Conservation (phyloP, 1,139 yeast species). For the Neolecta irregularis region DNA sequence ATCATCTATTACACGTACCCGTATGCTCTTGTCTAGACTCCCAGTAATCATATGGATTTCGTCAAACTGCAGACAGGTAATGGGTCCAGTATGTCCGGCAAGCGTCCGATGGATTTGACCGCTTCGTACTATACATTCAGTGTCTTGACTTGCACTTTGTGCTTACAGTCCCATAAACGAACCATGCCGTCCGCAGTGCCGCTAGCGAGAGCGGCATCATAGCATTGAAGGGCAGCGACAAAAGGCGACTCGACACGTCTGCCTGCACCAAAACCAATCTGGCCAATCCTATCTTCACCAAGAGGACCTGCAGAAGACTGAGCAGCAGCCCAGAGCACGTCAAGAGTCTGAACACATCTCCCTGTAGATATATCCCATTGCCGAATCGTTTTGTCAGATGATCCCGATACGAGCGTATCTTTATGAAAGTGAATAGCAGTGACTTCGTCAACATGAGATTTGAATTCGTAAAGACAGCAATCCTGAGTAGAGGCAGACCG, state of each 20-base stretch:
- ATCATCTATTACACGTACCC: conserved; percentile 18
- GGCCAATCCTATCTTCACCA: conserved; percentile 3
- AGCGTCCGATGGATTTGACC: conserved; percentile 53
- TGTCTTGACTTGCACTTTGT: too few species aligned
- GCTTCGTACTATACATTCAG: too few species aligned
- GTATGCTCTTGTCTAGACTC: conserved; percentile 44
- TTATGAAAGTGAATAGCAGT: conserved; percentile 43
- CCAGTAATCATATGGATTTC: conserved; percentile 49
- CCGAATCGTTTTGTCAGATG: conserved; percentile 42
- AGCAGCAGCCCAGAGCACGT: conserved; percentile 42
- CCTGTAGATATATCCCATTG: conserved; percentile 48
- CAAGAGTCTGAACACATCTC: conserved; percentile 43
- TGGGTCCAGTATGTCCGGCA: conserved; percentile 56
- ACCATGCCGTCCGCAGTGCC: conserved; percentile 67
- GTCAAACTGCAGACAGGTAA: conserved; percentile 55
- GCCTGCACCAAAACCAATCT: conserved; percentile 9
- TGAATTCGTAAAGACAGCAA: conserved; percentile 34
- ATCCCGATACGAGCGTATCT: conserved; percentile 39
- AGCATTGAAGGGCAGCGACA: conserved; percentile 47
- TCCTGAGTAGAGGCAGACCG: conserved; percentile 9
- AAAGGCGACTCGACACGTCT: conserved; percentile 23
- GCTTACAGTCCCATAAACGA: conserved; percentile 62
- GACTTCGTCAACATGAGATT: conserved; percentile 48
- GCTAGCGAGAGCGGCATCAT: conserved; percentile 57
- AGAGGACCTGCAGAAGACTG: conserved; percentile 16